A percentile compares a stretch with the other conserved stretches of the same genome.
phyloP scores from a whole-genome alignment of 495 filamentous ascomycete species.

The Talaromyces ruber region DNA sequence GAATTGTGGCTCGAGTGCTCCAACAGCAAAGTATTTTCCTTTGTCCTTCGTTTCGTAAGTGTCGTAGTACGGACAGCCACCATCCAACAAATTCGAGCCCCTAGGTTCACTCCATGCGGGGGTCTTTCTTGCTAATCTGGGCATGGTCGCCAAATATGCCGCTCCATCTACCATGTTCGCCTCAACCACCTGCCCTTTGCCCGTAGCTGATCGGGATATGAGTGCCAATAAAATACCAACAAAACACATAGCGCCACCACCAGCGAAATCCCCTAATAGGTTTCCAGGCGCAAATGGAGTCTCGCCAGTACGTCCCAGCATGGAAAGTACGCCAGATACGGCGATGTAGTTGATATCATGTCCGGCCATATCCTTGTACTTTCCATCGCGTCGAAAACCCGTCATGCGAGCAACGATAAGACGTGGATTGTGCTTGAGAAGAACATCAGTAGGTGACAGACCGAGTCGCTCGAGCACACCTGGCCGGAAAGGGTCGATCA shows the following conservation, averaged over 20 bases:
- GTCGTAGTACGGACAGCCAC: conserved; percentile 80
- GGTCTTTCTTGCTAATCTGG: conserved; percentile 51
- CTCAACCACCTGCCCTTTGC: conserved; percentile 80
- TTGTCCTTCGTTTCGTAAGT: conserved; percentile 77
- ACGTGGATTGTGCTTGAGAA: conserved; percentile 61
- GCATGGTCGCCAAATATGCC: conserved; percentile 67
- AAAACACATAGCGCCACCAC: conserved; percentile 75
- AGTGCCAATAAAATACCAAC: conserved; percentile 42
- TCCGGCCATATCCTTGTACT: conserved; percentile 83
- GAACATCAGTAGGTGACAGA: conserved; percentile 53
- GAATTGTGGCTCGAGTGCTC: conserved; percentile 83
- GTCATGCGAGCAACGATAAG: conserved; percentile 80
- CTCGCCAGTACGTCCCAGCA: conserved; percentile 61
- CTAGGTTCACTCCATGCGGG: conserved; percentile 51
- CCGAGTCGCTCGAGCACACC: conserved; percentile 79
- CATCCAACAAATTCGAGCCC: conserved; percentile 73
- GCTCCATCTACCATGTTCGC: conserved; percentile 94
- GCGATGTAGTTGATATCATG: conserved; percentile 98
- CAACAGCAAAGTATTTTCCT: conserved; percentile 78
- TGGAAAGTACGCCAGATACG: conserved; percentile 67
- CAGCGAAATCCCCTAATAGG: conserved; percentile 83
- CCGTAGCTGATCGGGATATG: conserved; percentile 35
- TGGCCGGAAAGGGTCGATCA: conserved; percentile 91
- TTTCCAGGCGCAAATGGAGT: conserved; percentile 76
- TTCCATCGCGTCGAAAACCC: conserved; percentile 79